Conservation (phyloP, 805 yeast genomes). For the Brettanomyces sp. region DNA sequence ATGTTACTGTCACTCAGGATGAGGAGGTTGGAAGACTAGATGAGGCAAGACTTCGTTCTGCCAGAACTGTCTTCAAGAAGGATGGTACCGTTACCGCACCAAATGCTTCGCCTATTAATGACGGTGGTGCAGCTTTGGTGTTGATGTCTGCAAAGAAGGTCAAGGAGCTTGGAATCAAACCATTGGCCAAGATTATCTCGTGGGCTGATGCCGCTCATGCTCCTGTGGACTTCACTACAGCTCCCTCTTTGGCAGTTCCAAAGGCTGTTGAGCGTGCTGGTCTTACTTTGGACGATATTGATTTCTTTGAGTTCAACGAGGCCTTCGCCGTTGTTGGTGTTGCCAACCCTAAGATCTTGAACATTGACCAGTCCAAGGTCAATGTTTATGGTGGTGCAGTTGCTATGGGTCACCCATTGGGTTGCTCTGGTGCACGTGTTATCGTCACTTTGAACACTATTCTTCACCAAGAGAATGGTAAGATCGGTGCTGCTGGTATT, state of each 20-base stretch:
- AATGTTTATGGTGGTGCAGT: conserved; percentile 95
- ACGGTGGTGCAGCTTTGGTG: conserved; percentile 95
- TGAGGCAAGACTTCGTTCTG: conserved; percentile 65
- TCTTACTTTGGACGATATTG: conserved; percentile 56
- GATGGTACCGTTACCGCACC: conserved; percentile 98
- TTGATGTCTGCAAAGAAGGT: conserved; percentile 79
- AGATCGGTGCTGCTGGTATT: conserved; percentile 88
- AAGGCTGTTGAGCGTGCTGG: conserved; percentile 89
- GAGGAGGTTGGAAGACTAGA: conserved; percentile 78
- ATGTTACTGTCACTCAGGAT: conserved; percentile 58
- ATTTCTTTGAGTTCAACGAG: conserved; percentile 92
- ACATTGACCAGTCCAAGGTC: conserved; percentile 55
- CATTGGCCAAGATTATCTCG: conserved; percentile 80
- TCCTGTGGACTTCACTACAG: conserved; percentile 92
- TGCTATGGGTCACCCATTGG: conserved; percentile 91
- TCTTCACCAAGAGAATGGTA: conserved; percentile 75
- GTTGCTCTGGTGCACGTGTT: conserved; percentile 93
- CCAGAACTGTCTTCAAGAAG: conserved; percentile 90
- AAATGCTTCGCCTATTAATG: conserved; percentile 92
- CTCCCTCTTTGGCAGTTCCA: conserved; percentile 92
- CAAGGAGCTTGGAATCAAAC: conserved; percentile 77
- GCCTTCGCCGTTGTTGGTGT: conserved; percentile 96
- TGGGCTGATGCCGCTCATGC: conserved; percentile 99
- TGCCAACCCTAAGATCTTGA: conserved; percentile 70
- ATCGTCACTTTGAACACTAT: conserved; percentile 79